phyloP scores from a whole-genome alignment of 176 grass and related monocot species.

The Olyra latifolia region DNA sequence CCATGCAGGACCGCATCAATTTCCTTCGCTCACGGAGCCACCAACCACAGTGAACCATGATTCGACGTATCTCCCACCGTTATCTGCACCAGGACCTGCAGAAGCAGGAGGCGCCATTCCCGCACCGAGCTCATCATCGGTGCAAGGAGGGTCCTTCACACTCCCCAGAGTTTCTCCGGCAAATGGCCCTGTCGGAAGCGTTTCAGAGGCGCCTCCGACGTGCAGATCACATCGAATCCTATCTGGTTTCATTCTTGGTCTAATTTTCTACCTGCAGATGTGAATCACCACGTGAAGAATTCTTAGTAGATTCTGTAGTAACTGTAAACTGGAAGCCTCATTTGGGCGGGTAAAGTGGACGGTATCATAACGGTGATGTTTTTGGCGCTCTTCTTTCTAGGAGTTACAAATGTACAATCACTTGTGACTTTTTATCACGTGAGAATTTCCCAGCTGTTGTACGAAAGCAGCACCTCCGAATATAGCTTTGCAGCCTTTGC shows the following conservation, averaged over 20 bases:
- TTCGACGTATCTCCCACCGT: conserved; percentile 50
- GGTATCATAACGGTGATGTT: conserved; percentile 37
- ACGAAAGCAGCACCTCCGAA: background rate
- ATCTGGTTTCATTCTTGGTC: conserved; percentile 25
- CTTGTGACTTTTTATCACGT: background rate
- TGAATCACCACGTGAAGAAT: conserved; percentile 31
- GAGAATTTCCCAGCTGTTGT: conserved; percentile 10
- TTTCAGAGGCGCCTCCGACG: conserved; percentile 40
- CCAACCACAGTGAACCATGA: conserved; percentile 57
- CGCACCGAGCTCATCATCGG: conserved; percentile 55
- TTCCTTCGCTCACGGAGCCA: conserved; percentile 53
- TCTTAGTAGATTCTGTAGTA: background rate
- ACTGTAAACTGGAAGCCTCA: background rate
- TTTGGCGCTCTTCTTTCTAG: conserved; percentile 33
- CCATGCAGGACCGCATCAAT: conserved; percentile 54
- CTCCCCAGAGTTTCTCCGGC: conserved; percentile 48
- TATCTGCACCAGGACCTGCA: conserved; percentile 57
- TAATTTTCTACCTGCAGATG: conserved; percentile 24
- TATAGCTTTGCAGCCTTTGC: conserved; percentile 16
- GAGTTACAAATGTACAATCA: background rate
- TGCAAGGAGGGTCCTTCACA: conserved; percentile 47
- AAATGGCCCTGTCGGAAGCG: conserved; percentile 59
- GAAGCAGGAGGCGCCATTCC: conserved; percentile 66
- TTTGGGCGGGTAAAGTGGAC: conserved; percentile 8
- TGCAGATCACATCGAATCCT: conserved; percentile 21